Evolutionary conservation across 345 rosid genomes (phyloP), one percentile per base, ranked within the genome.

Genomic region (Camelina hispida): DNA sequence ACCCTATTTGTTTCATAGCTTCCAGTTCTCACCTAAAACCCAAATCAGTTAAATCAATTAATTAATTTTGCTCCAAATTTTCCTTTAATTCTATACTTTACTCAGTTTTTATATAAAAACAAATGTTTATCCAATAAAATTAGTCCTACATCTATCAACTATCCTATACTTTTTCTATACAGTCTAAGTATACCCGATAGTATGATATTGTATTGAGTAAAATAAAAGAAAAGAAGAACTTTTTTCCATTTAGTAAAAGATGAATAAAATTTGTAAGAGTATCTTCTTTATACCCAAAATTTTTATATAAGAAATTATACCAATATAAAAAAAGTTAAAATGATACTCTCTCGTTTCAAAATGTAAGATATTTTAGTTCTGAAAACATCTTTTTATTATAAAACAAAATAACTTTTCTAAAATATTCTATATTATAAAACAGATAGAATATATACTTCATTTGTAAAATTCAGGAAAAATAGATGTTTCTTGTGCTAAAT

Each of bases 1-100:
- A 35, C 30, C 66, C 23, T 75, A 48, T 40, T 34, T 67, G 47
- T 75, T 67, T 75, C 67, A 16, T 67, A 59, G 62, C 78, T 75
- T 68, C 3, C 5, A 40, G 1, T 52, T 52, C 13, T 62, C 57
- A 76, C 79, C 70, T 68, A 68, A 59, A 60, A 28, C 60, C 68
- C 79, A 75, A 75, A 60, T 15, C 55, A 51, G 46, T 50, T 68
- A 38, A 35, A 56, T 66, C 42, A 56, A 56, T 32, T 1, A 74
- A 37, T 65, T 48, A 8, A n/a, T 7, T 50, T 18, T 14, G 10
- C 52, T 28, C 11, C 4, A 9, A 23, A 1, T 37, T 62, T 15
- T 47, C 8, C 14, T 12, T 28, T 12, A 25, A 47, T 10, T 46
- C 4, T 4, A 6, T 46, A 11, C 3, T 62, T 25, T 18, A 1